phyloP scores from a whole-genome alignment of 176 grass and related monocot genomes.

The Hordeum marinum region DNA sequence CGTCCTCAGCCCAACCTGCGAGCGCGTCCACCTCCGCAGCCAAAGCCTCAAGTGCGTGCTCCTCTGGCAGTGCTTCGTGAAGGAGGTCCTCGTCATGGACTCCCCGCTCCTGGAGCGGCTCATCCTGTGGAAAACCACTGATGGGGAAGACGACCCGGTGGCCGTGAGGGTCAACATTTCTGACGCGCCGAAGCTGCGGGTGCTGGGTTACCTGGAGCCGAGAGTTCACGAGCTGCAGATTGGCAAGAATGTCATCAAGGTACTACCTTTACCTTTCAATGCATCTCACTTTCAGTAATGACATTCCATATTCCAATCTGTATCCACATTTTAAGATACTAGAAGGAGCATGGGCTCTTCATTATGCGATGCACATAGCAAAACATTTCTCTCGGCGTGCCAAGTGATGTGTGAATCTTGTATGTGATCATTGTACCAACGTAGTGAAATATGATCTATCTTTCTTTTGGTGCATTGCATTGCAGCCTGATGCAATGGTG shows the following conservation, averaged over 20 bases:
- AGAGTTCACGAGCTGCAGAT: not conserved
- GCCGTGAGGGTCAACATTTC: not conserved
- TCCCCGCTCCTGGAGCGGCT: not conserved
- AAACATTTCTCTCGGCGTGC: not conserved
- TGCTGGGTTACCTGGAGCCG: not conserved
- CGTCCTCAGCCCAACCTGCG: not conserved
- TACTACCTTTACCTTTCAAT: not conserved
- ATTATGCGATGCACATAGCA: not conserved
- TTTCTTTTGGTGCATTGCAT: not conserved
- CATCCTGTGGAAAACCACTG: not conserved
- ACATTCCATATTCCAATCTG: not conserved
- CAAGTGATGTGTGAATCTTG: not conserved
- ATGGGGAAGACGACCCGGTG: not conserved
- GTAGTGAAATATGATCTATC: not conserved
- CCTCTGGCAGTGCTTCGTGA: not conserved
- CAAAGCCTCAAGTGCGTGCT: not conserved
- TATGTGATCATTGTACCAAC: not conserved
- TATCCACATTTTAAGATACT: not conserved
- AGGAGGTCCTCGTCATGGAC: not conserved
- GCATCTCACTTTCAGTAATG: not conserved
- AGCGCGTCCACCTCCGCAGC: slow-evolving; percentile 8
- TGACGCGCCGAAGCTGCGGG: not conserved
- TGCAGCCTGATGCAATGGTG: not conserved
- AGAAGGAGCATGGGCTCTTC: not conserved
- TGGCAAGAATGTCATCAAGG: not conserved